Evolutionary conservation across 1,284 basidiomycete species (phyloP).

Genomic region (Moniliophthora roreri): DNA sequence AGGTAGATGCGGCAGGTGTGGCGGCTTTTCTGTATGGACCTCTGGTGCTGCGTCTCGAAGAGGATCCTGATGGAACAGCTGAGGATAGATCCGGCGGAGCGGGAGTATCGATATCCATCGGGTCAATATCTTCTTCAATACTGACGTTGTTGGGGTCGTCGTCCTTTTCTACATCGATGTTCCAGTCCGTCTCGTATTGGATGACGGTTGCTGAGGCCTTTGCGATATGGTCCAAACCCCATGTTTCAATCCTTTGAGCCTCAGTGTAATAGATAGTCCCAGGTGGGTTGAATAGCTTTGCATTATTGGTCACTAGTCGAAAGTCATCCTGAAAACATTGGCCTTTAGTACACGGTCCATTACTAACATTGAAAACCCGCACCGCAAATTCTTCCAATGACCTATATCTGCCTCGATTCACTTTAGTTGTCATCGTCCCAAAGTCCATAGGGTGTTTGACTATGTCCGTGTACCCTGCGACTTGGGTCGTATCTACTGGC

Average conservation of each 20-base stretch:
- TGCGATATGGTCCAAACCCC: slow-evolving; percentile 69
- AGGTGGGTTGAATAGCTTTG: slow-evolving; percentile 72
- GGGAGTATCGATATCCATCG: slow-evolving; percentile 36
- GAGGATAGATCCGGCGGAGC: slow-evolving; percentile 37
- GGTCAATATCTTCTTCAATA: slow-evolving; percentile 47
- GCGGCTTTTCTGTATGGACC: slow-evolving; percentile 47
- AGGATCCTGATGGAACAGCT: slow-evolving; percentile 32
- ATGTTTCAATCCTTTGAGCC: slow-evolving; percentile 66
- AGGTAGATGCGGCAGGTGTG: slow-evolving; percentile 6
- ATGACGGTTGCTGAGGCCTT: slow-evolving; percentile 71
- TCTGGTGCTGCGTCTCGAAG: slow-evolving; percentile 38
- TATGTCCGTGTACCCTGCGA: slow-evolving; percentile 69
- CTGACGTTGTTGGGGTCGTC: slow-evolving; percentile 43
- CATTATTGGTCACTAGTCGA: slow-evolving; percentile 69
- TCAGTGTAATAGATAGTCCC: slow-evolving; percentile 71
- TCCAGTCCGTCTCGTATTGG: slow-evolving; percentile 81
- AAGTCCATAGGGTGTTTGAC: slow-evolving; percentile 82
- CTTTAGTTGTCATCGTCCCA: slow-evolving; percentile 74
- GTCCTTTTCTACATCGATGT: slow-evolving; percentile 74
- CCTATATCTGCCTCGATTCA: slow-evolving; percentile 63
- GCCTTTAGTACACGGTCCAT: too few relatives aligned
- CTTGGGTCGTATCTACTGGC: slow-evolving; percentile 65
- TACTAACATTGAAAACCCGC: too few relatives aligned
- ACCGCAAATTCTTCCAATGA: slow-evolving; percentile 77
- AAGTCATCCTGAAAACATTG: slow-evolving; percentile 55